phyloP scores from a whole-genome alignment of 2,329 filamentous ascomycete genomes.

The Apiospora pterosperma region DNA sequence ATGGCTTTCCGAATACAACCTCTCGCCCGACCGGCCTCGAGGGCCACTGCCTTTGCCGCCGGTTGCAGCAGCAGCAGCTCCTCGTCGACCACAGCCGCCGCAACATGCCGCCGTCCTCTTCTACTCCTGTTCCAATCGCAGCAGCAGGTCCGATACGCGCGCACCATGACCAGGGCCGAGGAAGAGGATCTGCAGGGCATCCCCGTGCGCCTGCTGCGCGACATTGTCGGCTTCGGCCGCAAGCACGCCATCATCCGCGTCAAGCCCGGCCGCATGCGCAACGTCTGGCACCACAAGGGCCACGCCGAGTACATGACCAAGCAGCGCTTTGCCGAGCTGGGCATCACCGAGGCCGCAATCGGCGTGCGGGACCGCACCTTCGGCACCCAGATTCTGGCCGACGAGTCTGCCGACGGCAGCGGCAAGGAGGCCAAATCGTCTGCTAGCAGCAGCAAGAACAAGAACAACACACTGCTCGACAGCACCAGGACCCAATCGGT shows the following conservation, averaged over 20 bases:
- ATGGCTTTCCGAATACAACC: constrained; percentile 5
- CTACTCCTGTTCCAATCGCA: neutral
- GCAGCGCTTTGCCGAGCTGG: constrained; percentile 26
- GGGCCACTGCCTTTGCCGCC: neutral
- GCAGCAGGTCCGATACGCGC: constrained; percentile 2
- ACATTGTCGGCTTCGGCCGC: constrained; percentile 37
- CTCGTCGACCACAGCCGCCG: neutral
- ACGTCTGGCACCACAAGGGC: constrained; percentile 29
- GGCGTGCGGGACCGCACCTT: constrained; percentile 30
- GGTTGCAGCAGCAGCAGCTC: neutral
- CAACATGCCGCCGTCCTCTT: neutral
- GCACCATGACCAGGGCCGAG: constrained; percentile 26
- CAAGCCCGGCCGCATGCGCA: constrained; percentile 31
- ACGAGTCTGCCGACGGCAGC: neutral
- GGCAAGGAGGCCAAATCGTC: neutral
- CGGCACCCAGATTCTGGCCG: constrained; percentile 17
- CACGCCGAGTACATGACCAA: constrained; percentile 31
- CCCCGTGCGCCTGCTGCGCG: constrained; percentile 39
- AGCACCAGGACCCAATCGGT: neutral
- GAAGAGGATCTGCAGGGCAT: constrained; percentile 36
- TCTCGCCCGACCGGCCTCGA: neutral
- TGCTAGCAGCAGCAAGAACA: neutral
- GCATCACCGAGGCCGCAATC: constrained; percentile 27
- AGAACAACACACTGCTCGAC: constrained; percentile 2
- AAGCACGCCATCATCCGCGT: constrained; percentile 33